A percentile compares a stretch with the other conserved stretches of the same genome.
Evolutionary conservation across 805 yeast species (phyloP).

Genomic region (Candida chilensis): DNA sequence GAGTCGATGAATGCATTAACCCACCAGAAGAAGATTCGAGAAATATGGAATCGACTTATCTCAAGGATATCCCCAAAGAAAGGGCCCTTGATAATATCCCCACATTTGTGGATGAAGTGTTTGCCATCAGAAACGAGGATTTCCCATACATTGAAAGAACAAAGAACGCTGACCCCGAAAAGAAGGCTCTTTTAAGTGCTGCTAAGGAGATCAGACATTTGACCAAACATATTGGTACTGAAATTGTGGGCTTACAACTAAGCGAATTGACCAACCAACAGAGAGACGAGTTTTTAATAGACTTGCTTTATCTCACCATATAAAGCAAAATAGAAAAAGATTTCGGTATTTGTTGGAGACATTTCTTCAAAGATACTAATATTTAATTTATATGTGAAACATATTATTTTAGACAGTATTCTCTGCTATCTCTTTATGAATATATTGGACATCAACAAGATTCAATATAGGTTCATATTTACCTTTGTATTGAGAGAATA

Average conservation of each 20-base stretch:
- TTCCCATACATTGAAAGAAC: constrained; percentile 23
- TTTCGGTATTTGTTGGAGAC: too few relatives aligned
- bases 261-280: constrained; percentile 30
- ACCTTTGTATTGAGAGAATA: too few relatives aligned
- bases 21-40: constrained; percentile 16
- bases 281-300: constrained; percentile 37
- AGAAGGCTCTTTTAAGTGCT: constrained; percentile 27
- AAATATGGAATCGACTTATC: constrained; percentile 24
- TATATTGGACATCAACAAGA: too few relatives aligned
- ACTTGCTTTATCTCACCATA: too few relatives aligned
- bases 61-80: constrained; percentile 28
- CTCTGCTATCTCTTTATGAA: too few relatives aligned
- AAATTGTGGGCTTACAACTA: constrained; percentile 36
- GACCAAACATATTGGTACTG: constrained; percentile 42
- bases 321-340: too few relatives aligned
- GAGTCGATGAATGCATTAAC: constrained; percentile 92
- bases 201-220: constrained; percentile 30
- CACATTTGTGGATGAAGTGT: constrained; percentile 28
- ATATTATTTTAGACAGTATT: too few relatives aligned
- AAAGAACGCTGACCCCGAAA: constrained; percentile 22
- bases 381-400: too few relatives aligned
- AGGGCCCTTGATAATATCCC: constrained; percentile 21
- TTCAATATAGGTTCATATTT: too few relatives aligned
- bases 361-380: too few relatives aligned
- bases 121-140: constrained; percentile 21